Evolutionary conservation across 2,329 filamentous ascomycete genomes (phyloP).

Genomic region (Epicoccum sorghinum): DNA sequence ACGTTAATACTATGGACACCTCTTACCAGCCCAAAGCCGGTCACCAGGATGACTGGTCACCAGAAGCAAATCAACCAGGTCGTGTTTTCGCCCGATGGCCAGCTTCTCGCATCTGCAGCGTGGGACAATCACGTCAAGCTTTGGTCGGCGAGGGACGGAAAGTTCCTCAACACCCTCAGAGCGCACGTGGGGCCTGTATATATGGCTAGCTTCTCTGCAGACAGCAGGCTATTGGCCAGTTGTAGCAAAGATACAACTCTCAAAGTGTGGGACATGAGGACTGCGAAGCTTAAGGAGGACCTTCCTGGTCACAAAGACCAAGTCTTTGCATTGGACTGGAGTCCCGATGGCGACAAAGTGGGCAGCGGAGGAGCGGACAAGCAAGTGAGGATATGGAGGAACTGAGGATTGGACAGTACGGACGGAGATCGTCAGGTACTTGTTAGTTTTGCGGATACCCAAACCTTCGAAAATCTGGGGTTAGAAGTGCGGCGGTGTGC

Average conservation of each 20-base stretch:
- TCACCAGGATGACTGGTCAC: constrained; percentile 89
- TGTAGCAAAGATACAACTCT: constrained; percentile 90
- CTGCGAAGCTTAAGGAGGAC: constrained; percentile 80
- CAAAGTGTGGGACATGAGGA: constrained; percentile 92
- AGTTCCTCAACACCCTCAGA: constrained; percentile 83
- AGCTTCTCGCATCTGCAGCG: constrained; percentile 82
- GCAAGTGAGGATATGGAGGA: constrained; percentile 68
- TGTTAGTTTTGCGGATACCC: constrained; percentile 23
- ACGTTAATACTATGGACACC: constrained; percentile 97
- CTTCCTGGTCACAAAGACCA: constrained; percentile 90
- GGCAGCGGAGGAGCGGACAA: constrained; percentile 95
- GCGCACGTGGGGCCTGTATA: constrained; percentile 93
- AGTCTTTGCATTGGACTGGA: constrained; percentile 95
- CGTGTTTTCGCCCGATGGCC: constrained; percentile 88
- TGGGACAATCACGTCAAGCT: constrained; percentile 97
- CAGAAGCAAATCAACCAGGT: constrained; percentile 98
- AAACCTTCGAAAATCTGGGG: constrained; percentile 16
- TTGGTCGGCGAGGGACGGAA: constrained; percentile 78
- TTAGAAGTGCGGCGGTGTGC: constrained; percentile 12
- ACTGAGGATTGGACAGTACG: constrained; percentile 57
- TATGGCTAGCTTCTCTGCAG: constrained; percentile 89
- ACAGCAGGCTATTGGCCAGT: constrained; percentile 86
- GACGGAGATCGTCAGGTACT: constrained; percentile 11
- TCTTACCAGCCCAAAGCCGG: constrained; percentile 73
- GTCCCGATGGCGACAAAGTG: constrained; percentile 84